Conservation (phyloP, 2,329 filamentous ascomycete genomes). For the Ceratocystis lukuohia region DNA sequence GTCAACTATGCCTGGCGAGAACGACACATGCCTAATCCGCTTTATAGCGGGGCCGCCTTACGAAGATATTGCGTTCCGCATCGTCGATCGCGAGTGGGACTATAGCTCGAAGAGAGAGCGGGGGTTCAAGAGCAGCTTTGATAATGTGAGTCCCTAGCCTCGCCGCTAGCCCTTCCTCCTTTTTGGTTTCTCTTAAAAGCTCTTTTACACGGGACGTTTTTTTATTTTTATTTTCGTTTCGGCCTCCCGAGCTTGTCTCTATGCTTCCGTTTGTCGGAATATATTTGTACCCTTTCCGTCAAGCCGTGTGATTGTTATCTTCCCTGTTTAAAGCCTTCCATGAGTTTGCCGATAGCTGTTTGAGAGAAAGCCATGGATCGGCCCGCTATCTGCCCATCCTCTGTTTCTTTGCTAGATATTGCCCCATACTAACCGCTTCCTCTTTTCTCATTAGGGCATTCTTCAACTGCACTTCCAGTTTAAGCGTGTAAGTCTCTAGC, state of each 20-base stretch:
- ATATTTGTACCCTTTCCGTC: neutral
- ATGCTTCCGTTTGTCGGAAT: neutral
- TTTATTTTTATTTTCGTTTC: conserved; percentile 9
- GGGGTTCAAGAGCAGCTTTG: conserved; percentile 91
- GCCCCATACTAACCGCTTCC: conserved; percentile 10
- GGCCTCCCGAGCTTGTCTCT: conserved; percentile 18
- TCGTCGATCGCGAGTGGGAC: conserved; percentile 98
- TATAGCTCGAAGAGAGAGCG: conserved; percentile 91
- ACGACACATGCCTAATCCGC: conserved; percentile 91
- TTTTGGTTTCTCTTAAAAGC: too few species aligned
- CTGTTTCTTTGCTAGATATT: conserved; percentile 18
- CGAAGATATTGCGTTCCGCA: conserved; percentile 90
- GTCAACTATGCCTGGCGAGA: conserved; percentile 83
- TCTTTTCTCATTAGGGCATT: conserved; percentile 52
- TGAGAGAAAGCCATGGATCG: neutral
- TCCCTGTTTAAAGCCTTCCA: neutral
- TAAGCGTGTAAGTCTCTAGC: conserved; percentile 59
- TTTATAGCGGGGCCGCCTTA: conserved; percentile 94
- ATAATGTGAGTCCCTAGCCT: conserved; percentile 57
- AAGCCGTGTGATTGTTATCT: neutral
- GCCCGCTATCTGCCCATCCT: neutral
- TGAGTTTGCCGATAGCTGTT: neutral
- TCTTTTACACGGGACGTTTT: neutral
- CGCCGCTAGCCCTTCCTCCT: neutral
- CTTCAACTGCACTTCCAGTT: conserved; percentile 96